Evolutionary conservation across 1,139 yeast species (phyloP), one percentile per base, ranked within the genome.

Genomic region (Arxiozyma telluris): DNA sequence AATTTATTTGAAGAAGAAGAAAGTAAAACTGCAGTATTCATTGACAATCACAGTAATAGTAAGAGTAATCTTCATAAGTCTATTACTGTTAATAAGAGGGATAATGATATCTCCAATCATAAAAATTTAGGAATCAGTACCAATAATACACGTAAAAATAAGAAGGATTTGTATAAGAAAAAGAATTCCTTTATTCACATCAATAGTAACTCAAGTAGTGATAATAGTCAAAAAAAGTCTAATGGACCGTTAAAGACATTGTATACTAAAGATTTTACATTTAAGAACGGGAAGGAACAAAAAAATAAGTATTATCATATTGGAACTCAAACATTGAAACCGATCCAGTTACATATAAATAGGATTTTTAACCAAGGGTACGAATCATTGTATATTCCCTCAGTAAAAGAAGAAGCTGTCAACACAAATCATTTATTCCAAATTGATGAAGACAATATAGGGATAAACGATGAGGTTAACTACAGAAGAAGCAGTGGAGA

Each of bases 291-390:
- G 1, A 27, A 41, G 9, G 44, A 41, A 2, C 23, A 25, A n/a
- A 38, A 44, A 6, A 27, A 22, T 8, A 21, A 41, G n/a, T 41
- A 27, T 18, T 23, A 30, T 20, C 18, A 46, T 46, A 9, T 22
- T 3, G 53, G 49, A 11, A 50, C 42, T 18, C 53, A 50, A 41
- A 50, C 53, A 20, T 12, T 46, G 25, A 25, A 34, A 5, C 49
- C 53, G 8, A 17, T 44, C 0, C 41, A 38, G 22, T 17, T 50
- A 5, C 41, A 41, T 21, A 41, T 50, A 6, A 49, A 50, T 44
- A 41, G 23, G 15, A 45, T 50, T n/a, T 50, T 50, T 22, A n/a
- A 45, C 30, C 25, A 48, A 15, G 41, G 39, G 6, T 45, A 34
- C 20, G 27, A 44, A 25, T 9, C n/a, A 44, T 4, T n/a, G 22